Conservation (phyloP, 805 yeast genomes). For the Grigorovia humatica region DNA sequence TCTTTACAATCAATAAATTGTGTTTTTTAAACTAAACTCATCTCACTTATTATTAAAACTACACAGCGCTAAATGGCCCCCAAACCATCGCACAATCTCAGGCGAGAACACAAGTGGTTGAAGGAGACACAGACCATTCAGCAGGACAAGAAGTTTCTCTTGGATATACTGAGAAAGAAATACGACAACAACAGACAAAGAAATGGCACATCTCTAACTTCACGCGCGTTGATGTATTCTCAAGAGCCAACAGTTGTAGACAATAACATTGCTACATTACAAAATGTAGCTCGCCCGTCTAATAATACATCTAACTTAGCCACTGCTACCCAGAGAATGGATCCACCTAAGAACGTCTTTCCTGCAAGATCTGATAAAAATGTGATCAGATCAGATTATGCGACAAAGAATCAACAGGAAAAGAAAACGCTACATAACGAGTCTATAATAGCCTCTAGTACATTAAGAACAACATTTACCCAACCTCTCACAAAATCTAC, state of each 20-base stretch:
- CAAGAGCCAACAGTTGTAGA: neutral
- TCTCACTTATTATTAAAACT: neutral
- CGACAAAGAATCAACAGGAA: neutral
- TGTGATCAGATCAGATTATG: neutral
- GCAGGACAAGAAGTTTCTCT: conserved; percentile 12
- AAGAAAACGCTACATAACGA: neutral
- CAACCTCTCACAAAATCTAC: neutral
- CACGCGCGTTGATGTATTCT: neutral
- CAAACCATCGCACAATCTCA: conserved; percentile 28
- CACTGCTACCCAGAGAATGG: neutral
- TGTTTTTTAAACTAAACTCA: neutral
- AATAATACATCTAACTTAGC: neutral
- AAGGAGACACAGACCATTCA: conserved; percentile 15
- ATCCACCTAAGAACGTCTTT: neutral
- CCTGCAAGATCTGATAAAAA: neutral
- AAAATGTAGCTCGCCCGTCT: neutral
- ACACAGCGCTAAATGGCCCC: conserved; percentile 10
- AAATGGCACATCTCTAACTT: neutral
- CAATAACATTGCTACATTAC: neutral
- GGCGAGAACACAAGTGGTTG: conserved; percentile 27
- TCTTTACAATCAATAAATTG: neutral
- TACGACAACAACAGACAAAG: neutral
- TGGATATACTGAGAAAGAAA: conserved; percentile 12
- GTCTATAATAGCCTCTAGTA: neutral
- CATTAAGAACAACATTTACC: neutral